These are phyloP conservation scores for Trifolium fragiferum DNA, from an alignment of 306 rosid genomes.

Conservation along the genomic window DNA sequence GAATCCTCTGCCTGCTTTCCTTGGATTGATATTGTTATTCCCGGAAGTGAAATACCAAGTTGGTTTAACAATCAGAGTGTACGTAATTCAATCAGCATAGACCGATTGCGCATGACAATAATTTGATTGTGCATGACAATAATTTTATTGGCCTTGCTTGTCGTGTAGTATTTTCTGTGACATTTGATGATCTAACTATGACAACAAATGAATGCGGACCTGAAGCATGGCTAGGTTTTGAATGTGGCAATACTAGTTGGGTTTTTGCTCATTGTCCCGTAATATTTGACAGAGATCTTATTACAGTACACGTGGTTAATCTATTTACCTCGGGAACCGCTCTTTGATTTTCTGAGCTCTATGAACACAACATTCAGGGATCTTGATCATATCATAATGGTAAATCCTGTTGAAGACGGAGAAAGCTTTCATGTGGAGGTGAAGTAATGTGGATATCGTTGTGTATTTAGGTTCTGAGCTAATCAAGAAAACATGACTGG, in stretches of 20 bases:
- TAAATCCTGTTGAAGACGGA: too few species aligned
- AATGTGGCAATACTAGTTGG: too few species aligned
- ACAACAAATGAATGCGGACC: not conserved
- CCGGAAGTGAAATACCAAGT: constrained; percentile 7
- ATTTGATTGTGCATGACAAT: not conserved
- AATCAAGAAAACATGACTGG: too few species aligned
- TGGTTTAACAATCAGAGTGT: not conserved
- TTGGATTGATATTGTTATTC: not conserved
- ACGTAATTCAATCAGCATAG: not conserved
- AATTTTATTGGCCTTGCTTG: not conserved
- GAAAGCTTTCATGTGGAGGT: not conserved
- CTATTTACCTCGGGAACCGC: not conserved
- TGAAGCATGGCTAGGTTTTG: too few species aligned
- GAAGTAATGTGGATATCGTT: not conserved
- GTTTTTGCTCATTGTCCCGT: too few species aligned
- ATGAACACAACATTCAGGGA: too few species aligned
- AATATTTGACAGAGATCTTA: too few species aligned
- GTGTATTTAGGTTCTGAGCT: too few species aligned
- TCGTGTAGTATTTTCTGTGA: not conserved
- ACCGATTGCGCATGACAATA: not conserved
- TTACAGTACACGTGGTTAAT: not conserved
- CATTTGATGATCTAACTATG: not conserved
- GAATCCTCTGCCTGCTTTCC: not conserved
- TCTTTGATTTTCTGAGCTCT: not conserved
- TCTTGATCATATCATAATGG: too few species aligned